Conservation (phyloP, 352 stramenopile genomes). For the Phytophthora tubulina region DNA sequence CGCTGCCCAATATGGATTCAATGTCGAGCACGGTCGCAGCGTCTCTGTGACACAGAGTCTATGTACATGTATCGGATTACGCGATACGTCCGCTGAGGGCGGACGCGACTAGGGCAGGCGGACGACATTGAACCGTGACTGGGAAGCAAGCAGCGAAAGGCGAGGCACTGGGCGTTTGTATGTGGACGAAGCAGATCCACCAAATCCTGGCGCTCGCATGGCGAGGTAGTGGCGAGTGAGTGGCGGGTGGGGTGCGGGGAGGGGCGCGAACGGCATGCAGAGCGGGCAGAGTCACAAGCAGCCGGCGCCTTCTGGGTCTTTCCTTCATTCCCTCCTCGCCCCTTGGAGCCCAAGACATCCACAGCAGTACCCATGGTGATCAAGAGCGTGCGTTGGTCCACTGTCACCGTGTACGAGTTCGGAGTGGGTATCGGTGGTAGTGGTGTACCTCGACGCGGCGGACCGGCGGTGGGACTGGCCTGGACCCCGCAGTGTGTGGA, state of each 20-base stretch:
- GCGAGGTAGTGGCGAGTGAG: slow-evolving; percentile 6
- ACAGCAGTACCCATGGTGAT: not conserved
- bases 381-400: slow-evolving; percentile 53
- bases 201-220: slow-evolving; percentile 9
- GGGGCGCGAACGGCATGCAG: slow-evolving; percentile 9
- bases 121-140: slow-evolving; percentile 13
- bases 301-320: slow-evolving; percentile 20
- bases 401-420: slow-evolving; percentile 69
- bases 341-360: slow-evolving; percentile 6
- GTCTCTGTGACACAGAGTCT: slow-evolving; percentile 1
- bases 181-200: slow-evolving; percentile 17
- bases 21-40: not conserved
- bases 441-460: slow-evolving; percentile 49
- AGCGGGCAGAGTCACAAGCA: slow-evolving; percentile 15
- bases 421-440: slow-evolving; percentile 27
- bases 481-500: slow-evolving; percentile 33
- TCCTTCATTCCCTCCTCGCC: slow-evolving; percentile 13
- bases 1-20: not conserved
- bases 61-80: slow-evolving; percentile 15
- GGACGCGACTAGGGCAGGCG: slow-evolving; percentile 25
- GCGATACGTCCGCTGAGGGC: slow-evolving; percentile 27
- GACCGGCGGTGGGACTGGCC: slow-evolving; percentile 48
- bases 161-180: slow-evolving; percentile 23
- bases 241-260: slow-evolving; percentile 9
- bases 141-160: not conserved